These are phyloP conservation scores for Wickerhamiella parazyma DNA, from an alignment of 805 yeast genomes.

Conservation along the genomic window DNA sequence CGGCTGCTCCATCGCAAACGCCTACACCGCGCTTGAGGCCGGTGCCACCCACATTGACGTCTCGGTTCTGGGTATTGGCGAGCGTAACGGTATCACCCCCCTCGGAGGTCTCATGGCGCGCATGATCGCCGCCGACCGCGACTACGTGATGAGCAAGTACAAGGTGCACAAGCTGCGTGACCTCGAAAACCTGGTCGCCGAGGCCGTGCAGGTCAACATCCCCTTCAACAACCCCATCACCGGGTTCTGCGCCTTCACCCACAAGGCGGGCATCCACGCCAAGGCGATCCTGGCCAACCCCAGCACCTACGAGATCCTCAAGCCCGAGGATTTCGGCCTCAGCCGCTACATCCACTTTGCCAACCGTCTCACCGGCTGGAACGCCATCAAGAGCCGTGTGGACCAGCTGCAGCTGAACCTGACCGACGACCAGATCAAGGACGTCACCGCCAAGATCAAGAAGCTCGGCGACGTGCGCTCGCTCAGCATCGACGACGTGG, in stretches of 20 bases:
- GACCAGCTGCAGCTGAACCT: constrained; percentile 86
- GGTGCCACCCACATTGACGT: constrained; percentile 94
- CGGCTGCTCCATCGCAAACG: constrained; percentile 97
- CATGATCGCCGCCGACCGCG: constrained; percentile 97
- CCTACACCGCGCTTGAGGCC: constrained; percentile 95
- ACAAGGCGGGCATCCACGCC: constrained; percentile 98
- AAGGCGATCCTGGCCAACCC: constrained; percentile 98
- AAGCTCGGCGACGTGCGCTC: constrained; percentile 90
- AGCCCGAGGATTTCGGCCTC: constrained; percentile 90
- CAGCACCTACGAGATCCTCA: constrained; percentile 92
- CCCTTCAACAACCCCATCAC: constrained; percentile 98
- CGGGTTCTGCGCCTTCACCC: constrained; percentile 98
- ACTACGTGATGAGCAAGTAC: constrained; percentile 85
- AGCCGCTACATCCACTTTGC: constrained; percentile 96
- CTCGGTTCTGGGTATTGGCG: constrained; percentile 95
- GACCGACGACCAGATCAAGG: constrained; percentile 89
- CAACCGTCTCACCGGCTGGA: constrained; percentile 97
- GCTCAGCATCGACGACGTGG: constrained; percentile 91
- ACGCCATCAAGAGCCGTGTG: constrained; percentile 94
- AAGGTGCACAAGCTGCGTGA: constrained; percentile 93
- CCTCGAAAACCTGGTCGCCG: constrained; percentile 89
- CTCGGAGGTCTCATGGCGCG: constrained; percentile 98
- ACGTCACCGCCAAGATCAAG: constrained; percentile 86
- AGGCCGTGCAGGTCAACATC: constrained; percentile 90
- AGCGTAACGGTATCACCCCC: constrained; percentile 96